A percentile compares a stretch with the other conserved stretches of the same genome.
Conservation (phyloP, 345 rosid genomes). For the Passiflora organensis region DNA sequence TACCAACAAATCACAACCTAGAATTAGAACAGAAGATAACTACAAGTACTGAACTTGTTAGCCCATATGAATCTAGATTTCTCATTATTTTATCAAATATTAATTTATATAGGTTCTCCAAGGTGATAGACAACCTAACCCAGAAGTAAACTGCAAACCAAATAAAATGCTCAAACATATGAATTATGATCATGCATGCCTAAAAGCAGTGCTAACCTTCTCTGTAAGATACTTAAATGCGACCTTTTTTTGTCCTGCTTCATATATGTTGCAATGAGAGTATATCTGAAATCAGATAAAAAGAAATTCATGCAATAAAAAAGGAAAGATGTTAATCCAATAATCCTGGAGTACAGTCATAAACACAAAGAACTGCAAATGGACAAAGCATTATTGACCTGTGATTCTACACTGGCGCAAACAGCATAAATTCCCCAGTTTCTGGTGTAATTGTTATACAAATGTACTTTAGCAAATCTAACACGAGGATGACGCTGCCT, state of each 20-base stretch:
- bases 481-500: conserved; percentile 93
- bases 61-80: background rate
- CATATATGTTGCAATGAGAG: conserved; percentile 92
- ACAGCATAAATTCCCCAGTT: conserved; percentile 92
- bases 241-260: conserved; percentile 84
- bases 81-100: background rate
- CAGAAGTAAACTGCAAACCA: no score
- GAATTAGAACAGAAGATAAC: background rate
- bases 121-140: no score
- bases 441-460: conserved; percentile 82
- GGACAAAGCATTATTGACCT: conserved; percentile 37
- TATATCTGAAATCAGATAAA: conserved; percentile 50
- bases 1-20: background rate
- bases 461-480: conserved; percentile 78
- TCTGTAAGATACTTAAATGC: conserved; percentile 83
- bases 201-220: conserved; percentile 41
- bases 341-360: background rate
- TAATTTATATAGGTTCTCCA: no score
- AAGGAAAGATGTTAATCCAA: background rate
- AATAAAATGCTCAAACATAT: no score
- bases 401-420: conserved; percentile 88
- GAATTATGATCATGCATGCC: no score
- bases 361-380: background rate
- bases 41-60: background rate
- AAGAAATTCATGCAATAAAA: background rate